These are phyloP conservation scores for Spergularia azorica DNA, from an alignment of 179 eudicot species.

Conservation along the genomic window DNA sequence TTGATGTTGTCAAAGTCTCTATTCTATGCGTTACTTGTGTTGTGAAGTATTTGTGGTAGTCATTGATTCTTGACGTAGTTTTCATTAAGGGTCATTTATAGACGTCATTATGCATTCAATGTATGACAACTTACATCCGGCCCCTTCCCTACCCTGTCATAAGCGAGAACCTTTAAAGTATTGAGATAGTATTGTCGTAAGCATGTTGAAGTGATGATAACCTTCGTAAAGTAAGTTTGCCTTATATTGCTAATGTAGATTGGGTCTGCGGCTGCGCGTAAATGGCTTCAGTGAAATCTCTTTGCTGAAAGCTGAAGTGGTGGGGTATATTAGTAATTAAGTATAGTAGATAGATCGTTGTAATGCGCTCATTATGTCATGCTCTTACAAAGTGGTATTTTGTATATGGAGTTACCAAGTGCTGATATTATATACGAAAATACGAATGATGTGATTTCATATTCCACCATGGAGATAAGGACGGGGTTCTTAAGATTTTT, in stretches of 20 bases:
- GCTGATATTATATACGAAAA: neutral
- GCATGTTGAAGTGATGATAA: no score
- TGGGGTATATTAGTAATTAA: no score
- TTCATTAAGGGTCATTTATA: no score
- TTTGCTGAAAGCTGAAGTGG: slow-evolving; percentile 7
- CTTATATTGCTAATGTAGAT: neutral
- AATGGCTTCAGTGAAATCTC: neutral
- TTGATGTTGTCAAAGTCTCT: no score
- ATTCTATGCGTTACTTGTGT: no score
- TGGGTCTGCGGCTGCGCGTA: neutral
- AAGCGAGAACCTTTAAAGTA: no score
- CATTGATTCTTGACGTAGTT: neutral
- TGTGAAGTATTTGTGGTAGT: neutral
- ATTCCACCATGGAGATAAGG: neutral
- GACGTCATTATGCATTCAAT: no score
- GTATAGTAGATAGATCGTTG: neutral
- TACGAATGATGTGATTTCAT: slow-evolving; percentile 7
- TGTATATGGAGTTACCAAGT: neutral
- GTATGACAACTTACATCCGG: no score
- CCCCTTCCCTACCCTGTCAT: no score
- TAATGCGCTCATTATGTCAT: neutral
- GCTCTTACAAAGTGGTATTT: neutral
- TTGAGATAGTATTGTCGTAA: no score
- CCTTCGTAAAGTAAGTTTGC: neutral
- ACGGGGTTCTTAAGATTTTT: no score